Evolutionary conservation across 768 basidiomycete genomes (phyloP).

Genomic region (Clathrus columnatus): DNA sequence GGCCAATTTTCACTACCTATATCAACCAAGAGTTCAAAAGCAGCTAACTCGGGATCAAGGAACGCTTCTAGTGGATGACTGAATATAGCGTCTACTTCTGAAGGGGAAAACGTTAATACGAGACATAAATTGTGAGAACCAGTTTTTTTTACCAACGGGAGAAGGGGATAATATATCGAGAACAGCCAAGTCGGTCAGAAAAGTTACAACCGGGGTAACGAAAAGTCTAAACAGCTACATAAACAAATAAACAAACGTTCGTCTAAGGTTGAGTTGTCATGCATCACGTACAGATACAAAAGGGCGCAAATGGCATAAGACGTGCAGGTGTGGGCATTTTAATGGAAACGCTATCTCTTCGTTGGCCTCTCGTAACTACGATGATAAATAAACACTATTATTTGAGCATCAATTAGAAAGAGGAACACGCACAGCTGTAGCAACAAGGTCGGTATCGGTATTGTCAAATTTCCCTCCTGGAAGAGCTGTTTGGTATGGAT

Average conservation of each 20-base stretch:
- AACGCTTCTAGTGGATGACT: slow-evolving; percentile 68
- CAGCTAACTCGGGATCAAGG: slow-evolving; percentile 48
- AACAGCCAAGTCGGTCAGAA: slow-evolving; percentile 47
- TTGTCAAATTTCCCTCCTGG: slow-evolving; percentile 77
- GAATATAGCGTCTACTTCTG: slow-evolving; percentile 74
- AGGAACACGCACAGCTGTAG: slow-evolving; percentile 61
- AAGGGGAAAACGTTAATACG: too few relatives aligned
- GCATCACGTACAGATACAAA: slow-evolving; percentile 23
- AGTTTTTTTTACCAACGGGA: slow-evolving; percentile 25
- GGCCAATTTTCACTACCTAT: slow-evolving; percentile 69
- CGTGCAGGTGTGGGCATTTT: slow-evolving; percentile 45
- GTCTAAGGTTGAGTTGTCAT: background rate
- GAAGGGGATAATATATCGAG: slow-evolving; percentile 46
- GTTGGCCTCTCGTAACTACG: slow-evolving; percentile 69
- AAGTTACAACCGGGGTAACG: slow-evolving; percentile 72
- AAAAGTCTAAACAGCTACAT: slow-evolving; percentile 59
- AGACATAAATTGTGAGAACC: too few relatives aligned
- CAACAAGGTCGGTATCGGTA: slow-evolving; percentile 48
- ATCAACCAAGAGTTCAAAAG: slow-evolving; percentile 37
- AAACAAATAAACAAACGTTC: slow-evolving; percentile 4
- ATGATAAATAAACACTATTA: slow-evolving; percentile 2
- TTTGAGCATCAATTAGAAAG: background rate
- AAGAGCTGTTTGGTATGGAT: slow-evolving; percentile 75
- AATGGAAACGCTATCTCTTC: slow-evolving; percentile 77
- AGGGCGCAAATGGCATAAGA: slow-evolving; percentile 54